Percentiles rank a stretch among this genome's conserved stretches.
Conservation (phyloP, 1,139 yeast genomes). For the Geotrichum bryndzae region DNA sequence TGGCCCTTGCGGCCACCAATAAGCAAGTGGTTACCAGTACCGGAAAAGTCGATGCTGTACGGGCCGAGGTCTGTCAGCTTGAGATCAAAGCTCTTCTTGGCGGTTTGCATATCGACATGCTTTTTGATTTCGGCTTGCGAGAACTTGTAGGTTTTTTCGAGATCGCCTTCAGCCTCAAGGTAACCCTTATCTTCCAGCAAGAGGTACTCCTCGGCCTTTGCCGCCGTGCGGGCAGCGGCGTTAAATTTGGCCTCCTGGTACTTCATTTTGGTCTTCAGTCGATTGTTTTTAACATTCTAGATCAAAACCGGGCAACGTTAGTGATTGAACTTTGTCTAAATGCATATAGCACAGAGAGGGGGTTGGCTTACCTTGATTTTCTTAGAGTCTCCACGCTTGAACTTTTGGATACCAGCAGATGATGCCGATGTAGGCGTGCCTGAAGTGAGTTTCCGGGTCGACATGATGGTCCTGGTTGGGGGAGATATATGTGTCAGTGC, state of each 20-base stretch:
- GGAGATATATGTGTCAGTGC: background rate
- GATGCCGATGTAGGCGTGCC: background rate
- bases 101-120: constrained; percentile 72
- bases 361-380: constrained; percentile 10
- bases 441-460: constrained; percentile 10
- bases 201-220: constrained; percentile 80
- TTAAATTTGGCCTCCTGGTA: constrained; percentile 66
- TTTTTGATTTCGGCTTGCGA: constrained; percentile 71
- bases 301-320: background rate
- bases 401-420: constrained; percentile 11
- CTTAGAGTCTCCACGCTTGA: constrained; percentile 10
- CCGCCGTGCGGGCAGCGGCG: constrained; percentile 64
- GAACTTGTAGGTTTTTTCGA: constrained; percentile 87
- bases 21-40: constrained; percentile 80
- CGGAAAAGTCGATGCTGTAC: constrained; percentile 69
- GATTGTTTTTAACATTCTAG: constrained; percentile 45
- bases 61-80: constrained; percentile 80
- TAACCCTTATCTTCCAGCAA: constrained; percentile 79
- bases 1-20: constrained; percentile 91
- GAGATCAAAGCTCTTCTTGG: constrained; percentile 66
- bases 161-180: constrained; percentile 80
- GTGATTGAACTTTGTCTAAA: background rate
- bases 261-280: constrained; percentile 58
- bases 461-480: background rate
- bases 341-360: background rate